phyloP scores from a whole-genome alignment of 345 rosid genomes.

The Trapa bicornis region DNA sequence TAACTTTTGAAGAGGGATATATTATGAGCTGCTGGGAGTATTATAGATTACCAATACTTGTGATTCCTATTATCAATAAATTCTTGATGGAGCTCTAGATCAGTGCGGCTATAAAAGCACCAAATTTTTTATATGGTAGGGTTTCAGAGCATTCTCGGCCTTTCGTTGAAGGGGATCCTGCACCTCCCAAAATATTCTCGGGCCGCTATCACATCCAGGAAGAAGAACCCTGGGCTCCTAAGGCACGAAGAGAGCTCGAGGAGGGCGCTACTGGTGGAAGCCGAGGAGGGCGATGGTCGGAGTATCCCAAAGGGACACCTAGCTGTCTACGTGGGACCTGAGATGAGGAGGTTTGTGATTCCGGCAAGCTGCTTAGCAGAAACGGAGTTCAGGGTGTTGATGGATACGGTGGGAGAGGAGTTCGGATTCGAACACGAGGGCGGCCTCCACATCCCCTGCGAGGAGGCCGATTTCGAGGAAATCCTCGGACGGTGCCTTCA shows the following conservation, averaged over 20 bases:
- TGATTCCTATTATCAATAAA: too few relatives aligned
- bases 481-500: constrained; percentile 25
- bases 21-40: too few relatives aligned
- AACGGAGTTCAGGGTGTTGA: constrained; percentile 46
- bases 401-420: constrained; percentile 56
- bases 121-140: background rate
- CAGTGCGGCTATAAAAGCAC: background rate
- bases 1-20: too few relatives aligned
- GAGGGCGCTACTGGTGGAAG: constrained; percentile 16
- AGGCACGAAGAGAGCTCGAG: constrained; percentile 4
- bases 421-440: constrained; percentile 48
- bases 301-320: constrained; percentile 40
- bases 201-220: background rate
- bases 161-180: background rate
- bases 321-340: constrained; percentile 51
- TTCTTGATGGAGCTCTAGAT: too few relatives aligned
- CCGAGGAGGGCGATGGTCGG: background rate
- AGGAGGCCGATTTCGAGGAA: constrained; percentile 38
- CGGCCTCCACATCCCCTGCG: constrained; percentile 47
- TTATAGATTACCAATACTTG: too few relatives aligned
- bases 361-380: constrained; percentile 34
- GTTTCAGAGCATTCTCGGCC: constrained; percentile 6
- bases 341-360: constrained; percentile 45
- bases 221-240: background rate
- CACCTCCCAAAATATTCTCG: background rate